These are phyloP conservation scores for Acidomyces sp. DNA, from an alignment of 495 filamentous ascomycete species.

Conservation along the genomic window DNA sequence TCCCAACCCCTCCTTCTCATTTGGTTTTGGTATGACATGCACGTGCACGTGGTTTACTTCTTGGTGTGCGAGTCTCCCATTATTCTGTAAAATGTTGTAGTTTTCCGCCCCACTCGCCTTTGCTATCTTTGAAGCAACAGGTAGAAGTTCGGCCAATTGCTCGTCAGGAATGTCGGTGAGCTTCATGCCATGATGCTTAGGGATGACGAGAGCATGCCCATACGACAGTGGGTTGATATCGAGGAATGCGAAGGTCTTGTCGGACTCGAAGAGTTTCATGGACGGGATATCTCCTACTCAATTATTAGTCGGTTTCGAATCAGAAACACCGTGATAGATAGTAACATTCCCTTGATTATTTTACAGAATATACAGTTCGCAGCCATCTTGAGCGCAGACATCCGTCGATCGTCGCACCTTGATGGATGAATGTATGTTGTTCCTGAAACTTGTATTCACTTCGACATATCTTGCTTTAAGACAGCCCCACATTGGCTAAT, in stretches of 20 bases:
- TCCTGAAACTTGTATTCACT: too few species aligned
- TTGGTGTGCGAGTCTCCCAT: slow-evolving; percentile 87
- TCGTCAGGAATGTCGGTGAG: slow-evolving; percentile 91
- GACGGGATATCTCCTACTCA: slow-evolving; percentile 75
- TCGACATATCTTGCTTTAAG: too few species aligned
- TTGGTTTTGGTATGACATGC: slow-evolving; percentile 97
- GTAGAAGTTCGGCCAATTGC: slow-evolving; percentile 61
- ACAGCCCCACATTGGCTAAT: too few species aligned
- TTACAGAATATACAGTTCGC: slow-evolving; percentile 89
- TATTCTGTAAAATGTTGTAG: slow-evolving; percentile 96
- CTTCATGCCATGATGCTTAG: slow-evolving; percentile 88
- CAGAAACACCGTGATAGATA: not conserved
- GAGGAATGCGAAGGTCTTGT: slow-evolving; percentile 90
- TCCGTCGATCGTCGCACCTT: too few species aligned
- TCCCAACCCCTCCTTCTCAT: slow-evolving; percentile 62
- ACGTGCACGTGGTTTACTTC: slow-evolving; percentile 79
- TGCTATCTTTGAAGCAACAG: slow-evolving; percentile 78
- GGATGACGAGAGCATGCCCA: slow-evolving; percentile 71
- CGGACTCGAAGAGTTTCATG: slow-evolving; percentile 87
- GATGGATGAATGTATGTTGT: not conserved
- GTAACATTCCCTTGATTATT: slow-evolving; percentile 71
- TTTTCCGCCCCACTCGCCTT: slow-evolving; percentile 59
- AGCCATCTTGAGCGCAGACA: slow-evolving; percentile 29
- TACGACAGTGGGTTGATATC: slow-evolving; percentile 61
- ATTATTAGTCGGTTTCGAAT: not conserved